Evolutionary conservation across 148 eudicot species (phyloP), one percentile per base, ranked within the genome.

Genomic region (Silene conica): DNA sequence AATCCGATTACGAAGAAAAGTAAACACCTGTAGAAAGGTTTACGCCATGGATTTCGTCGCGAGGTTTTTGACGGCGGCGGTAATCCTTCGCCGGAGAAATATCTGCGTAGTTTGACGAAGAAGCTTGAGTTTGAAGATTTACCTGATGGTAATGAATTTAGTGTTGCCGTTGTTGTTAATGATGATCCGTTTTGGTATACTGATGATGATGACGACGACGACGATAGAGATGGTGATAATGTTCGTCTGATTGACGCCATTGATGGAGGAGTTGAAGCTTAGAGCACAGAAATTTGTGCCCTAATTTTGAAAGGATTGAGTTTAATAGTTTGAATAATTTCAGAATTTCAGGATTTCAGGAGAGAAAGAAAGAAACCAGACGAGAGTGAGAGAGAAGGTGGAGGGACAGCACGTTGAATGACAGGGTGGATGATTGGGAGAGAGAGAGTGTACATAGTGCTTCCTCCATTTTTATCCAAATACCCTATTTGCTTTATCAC

Each of bases 241-340:
- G 97, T 87, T 73, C 98, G 82, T 70, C 97, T 87, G 80, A 91
- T 82, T 63, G 98, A 93, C 31, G 98, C 98, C 98, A 93, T 93
- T 61, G 31, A 72, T 63, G 18, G 43, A n/a, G 31, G 12, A 19
- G 5, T 65, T 0, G 19, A 28, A 34, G 8, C 34, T 34, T 2
- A 5, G 69, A 65, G 41, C 21, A 65, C 22, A 7, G 12, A 6
- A 25, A 63, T 10, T 25, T 63, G 67, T 63, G 67, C 67, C 67
- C 67, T 63, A 26, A 63, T 63, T 28, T 63, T 0, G 0, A n/a
- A 2, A 61, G 64, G 20, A 7, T 57, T 57, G 22, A 1, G 61
- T 31, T 31, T 31, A 31, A 31, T 31, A 31, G 34, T 31, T 31
- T 31, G 34, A 31, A 31, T 31, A 31, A 31, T 31, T 31, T 31